Evolutionary conservation across 768 basidiomycete species (phyloP), one percentile per base, ranked within the genome.

Genomic region (Auriculariales sp.): DNA sequence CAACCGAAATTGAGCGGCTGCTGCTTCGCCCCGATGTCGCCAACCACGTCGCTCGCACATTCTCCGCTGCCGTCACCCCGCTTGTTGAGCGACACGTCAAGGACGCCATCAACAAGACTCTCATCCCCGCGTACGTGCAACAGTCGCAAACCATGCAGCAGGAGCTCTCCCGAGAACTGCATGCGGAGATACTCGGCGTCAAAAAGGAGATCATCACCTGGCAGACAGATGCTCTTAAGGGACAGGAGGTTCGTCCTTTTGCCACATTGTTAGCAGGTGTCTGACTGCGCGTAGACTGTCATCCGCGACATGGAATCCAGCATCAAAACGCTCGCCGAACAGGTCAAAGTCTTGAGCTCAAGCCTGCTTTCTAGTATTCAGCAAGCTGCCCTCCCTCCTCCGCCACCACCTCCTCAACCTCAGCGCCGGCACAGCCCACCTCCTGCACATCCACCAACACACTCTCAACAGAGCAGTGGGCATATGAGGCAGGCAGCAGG

Each of bases 301-400:
- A 83, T 91, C 50, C 75, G 85, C 53, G 86, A 90, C 34, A 72
- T 91, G 50, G 88, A 90, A 63, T 81, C 80, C 56, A 78, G 77
- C 4, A 80, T 91, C 49, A 72, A 85, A 48, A 57, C 75, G 22
- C 68, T 91, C 49, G 73, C 82, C 28, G 88, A 91, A 46, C 88
- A 91, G 60, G 77, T 91, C 58, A 89, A 87, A 61, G 85, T 79
- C 66, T 64, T 87, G 53, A 78, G 70, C 56, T 66, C 81, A 64
- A 85, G 79, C 54, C 57, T 71, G 10, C 62, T 44, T 44, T 25
- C 39, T 5, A 25, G 39, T 9, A 25, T 44, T 12, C 48, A 36
- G 48, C 42, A 31, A 49, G 15, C 47, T 22, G 15, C 14, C n/a
- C 47, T 48, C 47, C 14, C 22, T 28, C 30, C 48, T 30, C 28